Base-by-base conservation (phyloP, 2,329 filamentous ascomycete genomes). In the Parascedosporium putredinis region DNA sequence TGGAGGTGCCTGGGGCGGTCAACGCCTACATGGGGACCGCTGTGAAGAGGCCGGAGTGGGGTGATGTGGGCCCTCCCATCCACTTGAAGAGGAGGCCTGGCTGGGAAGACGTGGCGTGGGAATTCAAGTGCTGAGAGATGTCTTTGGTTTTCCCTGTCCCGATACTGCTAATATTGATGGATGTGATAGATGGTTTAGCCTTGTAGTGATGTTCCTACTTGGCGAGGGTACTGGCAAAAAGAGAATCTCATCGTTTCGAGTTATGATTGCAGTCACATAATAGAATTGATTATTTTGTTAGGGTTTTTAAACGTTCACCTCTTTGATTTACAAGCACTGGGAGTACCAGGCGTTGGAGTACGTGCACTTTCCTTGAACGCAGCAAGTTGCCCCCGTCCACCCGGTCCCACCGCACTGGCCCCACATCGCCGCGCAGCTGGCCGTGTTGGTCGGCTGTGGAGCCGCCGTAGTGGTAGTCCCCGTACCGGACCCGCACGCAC, bases 341-440 rank as follows among this genome's bases (percentile, higher is more conserved):
- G 59, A 62, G 50, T 64, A 64, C 54, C 58, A 65, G 45, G 59
- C 51, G 54, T 65, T 67, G 4, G 51, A 43, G 27, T 49, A 50
- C 49, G 58, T 54, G 57, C 63, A 67, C 14, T 59, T 61, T 6
- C 63, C 62, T 22, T 60, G 60, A 29, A 56, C 50, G 55, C 63
- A 65, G 59, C 63, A 65, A 3, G 54, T 62, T 10, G 63, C 27
- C 24, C 64, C 63, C 7, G 44, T 58, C 58, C 57, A 66, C 24
- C 61, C 62, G 29, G 55, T 51, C 6, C 64, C 63, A 47, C 63
- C 64, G 50, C 63, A 67, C 52, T 65, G 63, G 6, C 57, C 64
- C 48, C 57, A 66, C 20, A 56, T 55, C 3, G 60, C 52, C 22
- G 60, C 51, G 52, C 62, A 66, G 38, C 40, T 34, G 8, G 8